A percentile compares a stretch with the other conserved stretches of the same genome.
Evolutionary conservation across 139 green algal species (phyloP).

Genomic region (Coelastrella sp.): DNA sequence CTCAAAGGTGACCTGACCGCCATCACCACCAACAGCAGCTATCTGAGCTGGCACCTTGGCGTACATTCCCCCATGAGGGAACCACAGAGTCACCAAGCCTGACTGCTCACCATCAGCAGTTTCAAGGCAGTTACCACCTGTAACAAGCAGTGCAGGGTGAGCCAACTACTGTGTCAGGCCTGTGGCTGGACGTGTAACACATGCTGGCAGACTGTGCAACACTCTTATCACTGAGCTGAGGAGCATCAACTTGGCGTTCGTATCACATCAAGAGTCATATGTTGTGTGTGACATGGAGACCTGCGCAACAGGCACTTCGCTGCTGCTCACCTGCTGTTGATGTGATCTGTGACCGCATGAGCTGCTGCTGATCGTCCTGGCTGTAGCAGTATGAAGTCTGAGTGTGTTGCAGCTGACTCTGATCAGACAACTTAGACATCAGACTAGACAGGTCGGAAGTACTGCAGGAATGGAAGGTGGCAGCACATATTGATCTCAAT

Average conservation of each 20-base stretch:
- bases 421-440: neutral
- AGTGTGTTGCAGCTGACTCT: constrained; percentile 24
- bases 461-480: too few relatives aligned
- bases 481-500: too few relatives aligned
- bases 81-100: constrained; percentile 26
- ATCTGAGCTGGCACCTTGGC: constrained; percentile 21
- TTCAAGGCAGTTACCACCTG: neutral
- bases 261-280: neutral
- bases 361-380: constrained; percentile 3
- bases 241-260: neutral
- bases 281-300: neutral
- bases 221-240: too few relatives aligned
- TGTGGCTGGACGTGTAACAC: too few relatives aligned
- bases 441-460: neutral
- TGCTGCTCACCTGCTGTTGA: constrained; percentile 2
- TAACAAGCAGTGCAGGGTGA: too few relatives aligned
- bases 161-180: too few relatives aligned
- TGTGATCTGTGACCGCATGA: neutral
- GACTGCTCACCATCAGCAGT: neutral
- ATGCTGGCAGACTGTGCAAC: too few relatives aligned
- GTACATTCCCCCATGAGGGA: constrained; percentile 27
- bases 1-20: neutral
- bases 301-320: neutral
- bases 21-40: neutral
- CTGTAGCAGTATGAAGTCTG: constrained; percentile 33